Conservation (phyloP, 2,329 filamentous ascomycete genomes). For the Fusarium dimerum region DNA sequence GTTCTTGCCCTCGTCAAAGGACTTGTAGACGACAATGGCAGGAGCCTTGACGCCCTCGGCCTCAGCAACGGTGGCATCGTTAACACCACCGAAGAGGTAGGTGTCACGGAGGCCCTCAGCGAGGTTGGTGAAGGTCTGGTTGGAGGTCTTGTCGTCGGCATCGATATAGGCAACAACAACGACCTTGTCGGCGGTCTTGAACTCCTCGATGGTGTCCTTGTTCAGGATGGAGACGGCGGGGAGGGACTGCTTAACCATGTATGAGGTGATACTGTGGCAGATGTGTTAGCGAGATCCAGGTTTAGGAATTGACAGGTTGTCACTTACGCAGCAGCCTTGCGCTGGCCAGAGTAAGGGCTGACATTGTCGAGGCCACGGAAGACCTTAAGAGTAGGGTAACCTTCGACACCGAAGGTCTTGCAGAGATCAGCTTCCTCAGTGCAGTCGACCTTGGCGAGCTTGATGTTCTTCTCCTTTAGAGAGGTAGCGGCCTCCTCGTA, state of each 20-base stretch:
- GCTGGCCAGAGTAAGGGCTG: conserved; percentile 81
- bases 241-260: conserved; percentile 98
- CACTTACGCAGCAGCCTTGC: conserved; percentile 77
- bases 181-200: conserved; percentile 98
- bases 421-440: conserved; percentile 93
- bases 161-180: conserved; percentile 89
- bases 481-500: conserved; percentile 85
- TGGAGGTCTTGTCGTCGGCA: conserved; percentile 78
- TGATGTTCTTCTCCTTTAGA: conserved; percentile 86
- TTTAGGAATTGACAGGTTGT: not conserved
- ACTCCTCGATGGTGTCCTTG: conserved; percentile 84
- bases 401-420: conserved; percentile 86
- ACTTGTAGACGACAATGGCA: conserved; percentile 92
- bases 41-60: conserved; percentile 87
- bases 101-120: conserved; percentile 80
- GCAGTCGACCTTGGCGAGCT: conserved; percentile 88
- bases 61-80: conserved; percentile 81
- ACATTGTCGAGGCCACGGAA: conserved; percentile 88
- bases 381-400: conserved; percentile 98
- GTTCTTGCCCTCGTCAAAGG: conserved; percentile 94
- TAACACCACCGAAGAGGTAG: conserved; percentile 89
- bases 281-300: conserved; percentile 19
- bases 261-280: conserved; percentile 62
- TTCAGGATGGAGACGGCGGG: conserved; percentile 85
- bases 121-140: conserved; percentile 76